Percentiles rank a stretch among this genome's conserved stretches.
These are phyloP conservation scores for Prosopis cineraria DNA, from an alignment of 306 rosid genomes.

Conservation along the genomic window DNA sequence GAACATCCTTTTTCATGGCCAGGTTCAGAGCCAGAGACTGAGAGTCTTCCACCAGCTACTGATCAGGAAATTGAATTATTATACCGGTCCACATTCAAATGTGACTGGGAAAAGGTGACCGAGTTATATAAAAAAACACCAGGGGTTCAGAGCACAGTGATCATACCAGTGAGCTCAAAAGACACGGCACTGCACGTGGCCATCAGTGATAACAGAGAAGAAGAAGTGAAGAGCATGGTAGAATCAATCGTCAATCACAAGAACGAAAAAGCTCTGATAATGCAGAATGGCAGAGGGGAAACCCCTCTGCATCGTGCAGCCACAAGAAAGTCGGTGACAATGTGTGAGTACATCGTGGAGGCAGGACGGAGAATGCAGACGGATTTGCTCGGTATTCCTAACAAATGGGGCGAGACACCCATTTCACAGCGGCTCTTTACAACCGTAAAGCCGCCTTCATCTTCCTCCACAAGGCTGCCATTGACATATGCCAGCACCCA, in stretches of 20 bases:
- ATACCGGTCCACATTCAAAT: neutral
- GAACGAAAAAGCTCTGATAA: neutral
- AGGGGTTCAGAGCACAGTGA: neutral
- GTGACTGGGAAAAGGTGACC: neutral
- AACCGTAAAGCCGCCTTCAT: neutral
- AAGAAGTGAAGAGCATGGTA: slow-evolving; percentile 2
- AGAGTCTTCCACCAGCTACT: too few relatives aligned
- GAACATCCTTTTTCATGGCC: too few relatives aligned
- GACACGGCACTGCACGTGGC: slow-evolving; percentile 61
- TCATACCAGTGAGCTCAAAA: slow-evolving; percentile 32
- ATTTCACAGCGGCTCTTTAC: neutral
- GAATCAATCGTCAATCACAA: accelerated
- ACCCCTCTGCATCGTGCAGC: slow-evolving; percentile 66
- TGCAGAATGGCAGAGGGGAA: slow-evolving; percentile 25
- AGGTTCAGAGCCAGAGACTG: too few relatives aligned
- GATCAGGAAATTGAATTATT: too few relatives aligned
- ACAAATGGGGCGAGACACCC: neutral
- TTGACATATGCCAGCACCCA: too few relatives aligned
- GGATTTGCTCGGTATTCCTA: neutral
- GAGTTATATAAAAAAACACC: neutral
- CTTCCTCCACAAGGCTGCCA: neutral
- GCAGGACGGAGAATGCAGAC: neutral
- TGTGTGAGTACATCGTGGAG: slow-evolving; percentile 33
- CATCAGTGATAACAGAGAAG: slow-evolving; percentile 34
- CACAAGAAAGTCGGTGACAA: slow-evolving; percentile 30